Base-by-base conservation (phyloP, 106 monocot species). In the Dendrobium chrysotoxum region DNA sequence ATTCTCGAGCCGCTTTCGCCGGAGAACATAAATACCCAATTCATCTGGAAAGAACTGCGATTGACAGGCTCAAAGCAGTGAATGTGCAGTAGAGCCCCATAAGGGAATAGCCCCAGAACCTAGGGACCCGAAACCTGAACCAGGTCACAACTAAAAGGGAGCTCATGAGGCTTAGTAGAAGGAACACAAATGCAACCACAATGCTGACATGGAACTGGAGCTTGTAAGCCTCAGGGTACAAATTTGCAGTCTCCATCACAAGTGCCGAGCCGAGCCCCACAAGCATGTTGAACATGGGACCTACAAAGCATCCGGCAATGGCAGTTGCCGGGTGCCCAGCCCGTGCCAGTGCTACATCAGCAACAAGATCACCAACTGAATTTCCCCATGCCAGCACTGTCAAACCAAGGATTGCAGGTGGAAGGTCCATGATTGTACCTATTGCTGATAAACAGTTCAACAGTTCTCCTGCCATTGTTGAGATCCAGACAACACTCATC, bases 281-380 rank as follows among this genome's bases (percentile, higher is more conserved):
- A 35, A 99, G 84, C 95, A 99, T 95, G 79, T 99, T 95, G 76
- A 99, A 99, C 93, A 95, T 95, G 80, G 98, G 98, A 23, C 98
- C 98, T 2, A 88, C 98, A 84, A 99, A 99, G 84, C 98, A 99
- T 23, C 98, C 98, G 65, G 98, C 95, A 87, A 99, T 87, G 20
- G 95, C 98, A 78, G 87, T 91, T 55, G 88, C 90, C 15, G 98
- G 91, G 47, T 92, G 90, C 40, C 95, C 93, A 9, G 95, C 86
- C 84, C 86, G 91, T 15, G 98, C 95, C 41, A 99, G 80, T 3
- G 95, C 89, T 40, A 99, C 91, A 81, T 99, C 95, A 64, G 95
- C 95, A 53, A 93, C 92, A 75, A 99, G 89, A 75, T 99, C 98
- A 0, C 98, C 98, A 3, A 92, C 80, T 2, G 98, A 99, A 80